Percentiles rank a stretch among this genome's conserved stretches.
Conservation (phyloP, 1,139 yeast species). For the Kurtzmaniella quercitrusa region DNA sequence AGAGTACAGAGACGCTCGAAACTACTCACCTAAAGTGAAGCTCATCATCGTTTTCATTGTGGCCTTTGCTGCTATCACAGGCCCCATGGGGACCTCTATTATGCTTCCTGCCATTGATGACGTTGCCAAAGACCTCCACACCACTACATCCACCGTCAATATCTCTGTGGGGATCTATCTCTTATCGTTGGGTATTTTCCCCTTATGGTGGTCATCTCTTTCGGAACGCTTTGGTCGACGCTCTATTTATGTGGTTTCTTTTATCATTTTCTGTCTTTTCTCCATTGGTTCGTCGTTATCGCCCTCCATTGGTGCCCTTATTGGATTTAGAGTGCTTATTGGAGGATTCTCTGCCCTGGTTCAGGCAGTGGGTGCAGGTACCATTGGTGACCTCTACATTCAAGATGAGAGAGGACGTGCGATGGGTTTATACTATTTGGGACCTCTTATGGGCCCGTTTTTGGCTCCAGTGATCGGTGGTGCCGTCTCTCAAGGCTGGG, state of each 20-base stretch:
- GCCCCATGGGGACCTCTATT: constrained; percentile 91
- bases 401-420: constrained; percentile 73
- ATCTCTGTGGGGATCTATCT: constrained; percentile 78
- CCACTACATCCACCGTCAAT: constrained; percentile 59
- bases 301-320: constrained; percentile 56
- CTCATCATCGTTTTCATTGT: constrained; percentile 55
- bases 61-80: constrained; percentile 73
- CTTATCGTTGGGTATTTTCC: constrained; percentile 71
- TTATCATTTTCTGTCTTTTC: constrained; percentile 58
- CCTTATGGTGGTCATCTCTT: constrained; percentile 85
- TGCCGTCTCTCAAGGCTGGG: constrained; percentile 64
- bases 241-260: constrained; percentile 65
- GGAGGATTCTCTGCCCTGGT: constrained; percentile 87
- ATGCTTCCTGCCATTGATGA: constrained; percentile 74
- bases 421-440: constrained; percentile 77
- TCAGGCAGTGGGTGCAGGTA: constrained; percentile 88
- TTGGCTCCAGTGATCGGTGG: constrained; percentile 83
- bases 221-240: constrained; percentile 76
- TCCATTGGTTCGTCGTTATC: constrained; percentile 70
- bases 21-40: constrained; percentile 50
- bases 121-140: constrained; percentile 50
- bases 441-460: constrained; percentile 79
- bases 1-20: constrained; percentile 70
- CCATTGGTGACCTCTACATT: constrained; percentile 68
- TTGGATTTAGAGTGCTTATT: constrained; percentile 63